Base-by-base conservation (phyloP, 768 basidiomycete genomes). In the Neoboletus magnificus region DNA sequence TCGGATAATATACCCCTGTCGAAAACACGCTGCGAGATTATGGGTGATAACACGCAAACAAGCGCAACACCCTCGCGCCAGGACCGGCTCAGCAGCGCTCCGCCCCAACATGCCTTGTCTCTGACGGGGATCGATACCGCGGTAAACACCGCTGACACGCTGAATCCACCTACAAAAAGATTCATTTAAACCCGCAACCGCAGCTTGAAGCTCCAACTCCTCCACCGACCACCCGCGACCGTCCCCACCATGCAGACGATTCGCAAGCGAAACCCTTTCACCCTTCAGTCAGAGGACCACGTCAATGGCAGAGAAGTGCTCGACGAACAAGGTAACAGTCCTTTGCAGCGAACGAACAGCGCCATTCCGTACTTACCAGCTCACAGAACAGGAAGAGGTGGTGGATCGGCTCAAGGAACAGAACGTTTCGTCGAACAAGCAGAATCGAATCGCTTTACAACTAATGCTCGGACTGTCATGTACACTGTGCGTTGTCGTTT, bases 351-450 rank as follows among this genome's bases (percentile, higher is more conserved):
- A 35, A 46, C 2, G 13, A 33, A 23, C 41, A 4, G n/a, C 23
- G 23, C 22, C 2, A 16, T 27, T 10, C 29, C 16, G 27, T 42
- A 27, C 57, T 69, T 0, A 57, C 48, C 48, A 5, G 10, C 42
- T 25, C 42, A 3, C 61, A 87, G 86, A 89, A 64, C 87, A 89
- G 65, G 80, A 85, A 44, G 78, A 80, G 43, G 39, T 85, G 13
- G 77, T 89, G 46, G 70, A 78, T n/a, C 60, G 52, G 5, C 68
- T 89, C 37, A 79, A 76, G 45, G 62, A 61, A n/a, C 70, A 76
- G 43, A 81, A 81, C 52, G 68, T 73, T 0, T 63, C 64, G 9
- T 77, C 77, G 1, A 81, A 79, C 65, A 60, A 65, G 53, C 74
- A 71, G 43, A 78, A 79, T 37, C 66, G 75, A 25, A 44, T 73